phyloP scores from a whole-genome alignment of 257 asterid species.

The Nicotiana attenuata region DNA sequence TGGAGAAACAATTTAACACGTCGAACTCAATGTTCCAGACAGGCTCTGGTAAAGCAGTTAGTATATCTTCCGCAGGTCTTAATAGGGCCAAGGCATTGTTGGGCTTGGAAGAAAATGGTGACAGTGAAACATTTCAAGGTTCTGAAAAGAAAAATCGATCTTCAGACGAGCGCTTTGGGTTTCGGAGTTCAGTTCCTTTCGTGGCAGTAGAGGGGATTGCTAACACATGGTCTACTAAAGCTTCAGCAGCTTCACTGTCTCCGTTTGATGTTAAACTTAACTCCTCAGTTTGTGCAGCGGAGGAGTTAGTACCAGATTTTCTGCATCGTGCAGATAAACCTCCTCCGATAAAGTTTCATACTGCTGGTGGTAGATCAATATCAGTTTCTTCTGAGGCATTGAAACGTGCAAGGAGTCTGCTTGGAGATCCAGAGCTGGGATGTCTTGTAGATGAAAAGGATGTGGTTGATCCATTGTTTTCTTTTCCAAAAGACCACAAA shows the following conservation, averaged over 20 bases:
- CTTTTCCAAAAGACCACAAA: conserved; percentile 32
- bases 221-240: conserved; percentile 27
- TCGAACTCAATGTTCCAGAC: conserved; percentile 37
- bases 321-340: conserved; percentile 38
- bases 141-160: conserved; percentile 28
- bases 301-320: conserved; percentile 29
- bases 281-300: conserved; percentile 25
- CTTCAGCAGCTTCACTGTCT: conserved; percentile 20
- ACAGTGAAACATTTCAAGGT: conserved; percentile 29
- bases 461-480: conserved; percentile 28
- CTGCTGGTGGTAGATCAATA: conserved; percentile 96
- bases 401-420: conserved; percentile 79
- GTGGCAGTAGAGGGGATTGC: conserved; percentile 16
- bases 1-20: not conserved
- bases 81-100: conserved; percentile 70
- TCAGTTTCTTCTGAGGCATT: conserved; percentile 84
- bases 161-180: conserved; percentile 23
- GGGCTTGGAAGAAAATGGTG: conserved; percentile 51
- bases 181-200: conserved; percentile 23
- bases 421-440: conserved; percentile 64
- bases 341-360: conserved; percentile 73
- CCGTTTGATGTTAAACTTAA: conserved; percentile 28
- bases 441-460: conserved; percentile 39
- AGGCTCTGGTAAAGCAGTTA: conserved; percentile 69
- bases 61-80: conserved; percentile 68